phyloP scores from a whole-genome alignment of 768 basidiomycete species.

The Termitomyces bulborhizus region DNA sequence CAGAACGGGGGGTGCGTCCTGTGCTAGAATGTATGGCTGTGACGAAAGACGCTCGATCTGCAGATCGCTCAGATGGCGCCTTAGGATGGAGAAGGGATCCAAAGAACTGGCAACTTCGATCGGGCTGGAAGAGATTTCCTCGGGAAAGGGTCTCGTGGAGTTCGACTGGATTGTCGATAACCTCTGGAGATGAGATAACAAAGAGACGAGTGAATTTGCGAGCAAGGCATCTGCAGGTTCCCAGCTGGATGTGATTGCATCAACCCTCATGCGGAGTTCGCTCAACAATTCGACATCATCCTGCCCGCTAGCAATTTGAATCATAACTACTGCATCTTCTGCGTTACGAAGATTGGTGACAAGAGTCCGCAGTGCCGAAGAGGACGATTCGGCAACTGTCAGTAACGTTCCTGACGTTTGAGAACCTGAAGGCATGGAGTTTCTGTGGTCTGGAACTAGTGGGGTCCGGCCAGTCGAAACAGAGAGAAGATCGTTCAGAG shows the following conservation, averaged over 20 bases:
- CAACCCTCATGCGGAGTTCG: conserved; percentile 55
- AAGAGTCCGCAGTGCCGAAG: conserved; percentile 56
- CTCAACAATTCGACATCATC: conserved; percentile 48
- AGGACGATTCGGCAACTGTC: conserved; percentile 28
- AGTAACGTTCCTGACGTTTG: conserved; percentile 21
- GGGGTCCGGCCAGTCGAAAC: conserved; percentile 43
- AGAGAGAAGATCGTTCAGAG: conserved; percentile 63
- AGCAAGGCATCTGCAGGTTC: conserved; percentile 51
- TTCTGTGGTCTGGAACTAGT: conserved; percentile 53
- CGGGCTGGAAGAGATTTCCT: conserved; percentile 9
- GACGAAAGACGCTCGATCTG: conserved; percentile 50
- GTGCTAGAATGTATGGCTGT: conserved; percentile 27
- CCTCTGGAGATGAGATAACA: conserved; percentile 63
- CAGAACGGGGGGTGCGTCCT: conserved; percentile 37
- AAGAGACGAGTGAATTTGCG: conserved; percentile 60
- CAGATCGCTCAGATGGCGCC: conserved; percentile 61
- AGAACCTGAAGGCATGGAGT: conserved; percentile 50
- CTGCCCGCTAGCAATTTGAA: conserved; percentile 32
- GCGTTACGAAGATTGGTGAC: conserved; percentile 55
- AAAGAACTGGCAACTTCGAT: conserved; percentile 11
- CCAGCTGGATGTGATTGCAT: conserved; percentile 37
- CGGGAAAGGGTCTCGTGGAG: conserved; percentile 10
- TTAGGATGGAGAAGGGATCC: conserved; percentile 55
- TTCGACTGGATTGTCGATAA: conserved; percentile 41
- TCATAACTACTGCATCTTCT: conserved; percentile 37